phyloP scores from a whole-genome alignment of 345 rosid species.

The Eucalyptus erythrocorys region DNA sequence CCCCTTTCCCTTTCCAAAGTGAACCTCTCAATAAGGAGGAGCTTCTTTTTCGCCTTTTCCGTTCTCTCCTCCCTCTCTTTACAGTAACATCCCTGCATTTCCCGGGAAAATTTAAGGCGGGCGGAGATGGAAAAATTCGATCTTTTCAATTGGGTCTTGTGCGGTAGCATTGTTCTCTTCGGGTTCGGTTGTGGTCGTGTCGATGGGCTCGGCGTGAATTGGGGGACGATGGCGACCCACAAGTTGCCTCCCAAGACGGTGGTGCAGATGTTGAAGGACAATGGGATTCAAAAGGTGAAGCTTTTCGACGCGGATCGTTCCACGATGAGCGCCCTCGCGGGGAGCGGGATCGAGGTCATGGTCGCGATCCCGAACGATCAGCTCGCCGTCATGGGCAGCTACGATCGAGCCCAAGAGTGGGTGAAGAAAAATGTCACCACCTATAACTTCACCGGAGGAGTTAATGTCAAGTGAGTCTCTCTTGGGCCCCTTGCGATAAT shows the following conservation, averaged over 20 bases:
- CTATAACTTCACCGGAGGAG: conserved; percentile 1
- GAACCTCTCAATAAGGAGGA: not conserved
- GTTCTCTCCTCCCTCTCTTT: not conserved
- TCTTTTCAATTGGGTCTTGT: not conserved
- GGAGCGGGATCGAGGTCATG: conserved; percentile 35
- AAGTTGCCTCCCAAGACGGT: conserved; percentile 15
- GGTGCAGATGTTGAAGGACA: conserved; percentile 21
- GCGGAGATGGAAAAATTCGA: not conserved
- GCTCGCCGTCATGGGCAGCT: not conserved
- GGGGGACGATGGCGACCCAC: conserved; percentile 34
- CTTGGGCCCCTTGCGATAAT: not conserved
- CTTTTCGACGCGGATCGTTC: conserved; percentile 24
- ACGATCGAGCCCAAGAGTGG: conserved; percentile 4
- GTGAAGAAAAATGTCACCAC: conserved; percentile 3
- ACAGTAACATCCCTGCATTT: conserved; percentile 2
- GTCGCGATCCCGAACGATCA: conserved; percentile 10
- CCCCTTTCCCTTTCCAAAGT: not conserved
- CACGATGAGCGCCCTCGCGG: conserved; percentile 17
- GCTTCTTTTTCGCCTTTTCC: not conserved
- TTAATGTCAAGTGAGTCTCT: conserved; percentile 1
- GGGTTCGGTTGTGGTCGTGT: not conserved
- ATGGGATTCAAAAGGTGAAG: conserved; percentile 24
- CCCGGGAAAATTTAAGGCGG: not conserved
- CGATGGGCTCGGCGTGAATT: conserved; percentile 17
- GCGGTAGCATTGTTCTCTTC: not conserved